Evolutionary conservation across 192 early-diverging fungal species (phyloP).

Genomic region (Gorgonomyces haynaldii): DNA sequence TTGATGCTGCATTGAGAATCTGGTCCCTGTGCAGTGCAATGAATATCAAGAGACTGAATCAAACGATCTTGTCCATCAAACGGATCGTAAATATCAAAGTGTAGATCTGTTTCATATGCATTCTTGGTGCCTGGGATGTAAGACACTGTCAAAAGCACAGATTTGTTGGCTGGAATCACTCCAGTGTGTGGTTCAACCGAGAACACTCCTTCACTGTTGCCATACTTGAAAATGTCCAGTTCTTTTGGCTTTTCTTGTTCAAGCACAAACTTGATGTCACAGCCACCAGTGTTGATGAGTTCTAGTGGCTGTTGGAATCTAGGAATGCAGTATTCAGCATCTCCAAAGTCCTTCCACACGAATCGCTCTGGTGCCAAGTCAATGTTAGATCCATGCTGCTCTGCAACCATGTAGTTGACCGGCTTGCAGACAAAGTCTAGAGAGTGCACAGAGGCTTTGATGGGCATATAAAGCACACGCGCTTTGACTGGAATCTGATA

Average conservation of each 20-base stretch:
- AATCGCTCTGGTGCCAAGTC: not conserved
- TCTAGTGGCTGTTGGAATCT: no score
- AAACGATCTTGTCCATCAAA: slow-evolving; percentile 5
- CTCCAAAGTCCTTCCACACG: not conserved
- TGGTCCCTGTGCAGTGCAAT: slow-evolving; percentile 27
- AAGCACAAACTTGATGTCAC: not conserved
- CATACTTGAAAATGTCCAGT: not conserved
- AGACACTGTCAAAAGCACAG: slow-evolving; percentile 9
- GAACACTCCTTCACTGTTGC: slow-evolving; percentile 23
- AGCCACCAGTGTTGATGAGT: not conserved
- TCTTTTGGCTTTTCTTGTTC: not conserved
- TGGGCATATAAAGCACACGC: slow-evolving; percentile 14
- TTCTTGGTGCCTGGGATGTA: slow-evolving; percentile 29
- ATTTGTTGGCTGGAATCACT: slow-evolving; percentile 7
- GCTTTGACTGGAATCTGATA: slow-evolving; percentile 28
- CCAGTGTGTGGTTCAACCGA: slow-evolving; percentile 15
- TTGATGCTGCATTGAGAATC: no score
- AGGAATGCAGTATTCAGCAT: no score
- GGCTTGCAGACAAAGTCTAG: no score
- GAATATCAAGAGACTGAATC: slow-evolving; percentile 1
- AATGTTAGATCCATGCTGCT: not conserved
- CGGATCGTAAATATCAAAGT: slow-evolving; percentile 19
- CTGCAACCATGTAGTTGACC: no score
- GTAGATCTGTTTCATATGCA: slow-evolving; percentile 12
- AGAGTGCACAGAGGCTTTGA: slow-evolving; percentile 7